Percentiles rank a stretch among this genome's conserved stretches.
Evolutionary conservation across 1,284 basidiomycete genomes (phyloP).

Genomic region (Cutaneotrichosporon daszewskae): DNA sequence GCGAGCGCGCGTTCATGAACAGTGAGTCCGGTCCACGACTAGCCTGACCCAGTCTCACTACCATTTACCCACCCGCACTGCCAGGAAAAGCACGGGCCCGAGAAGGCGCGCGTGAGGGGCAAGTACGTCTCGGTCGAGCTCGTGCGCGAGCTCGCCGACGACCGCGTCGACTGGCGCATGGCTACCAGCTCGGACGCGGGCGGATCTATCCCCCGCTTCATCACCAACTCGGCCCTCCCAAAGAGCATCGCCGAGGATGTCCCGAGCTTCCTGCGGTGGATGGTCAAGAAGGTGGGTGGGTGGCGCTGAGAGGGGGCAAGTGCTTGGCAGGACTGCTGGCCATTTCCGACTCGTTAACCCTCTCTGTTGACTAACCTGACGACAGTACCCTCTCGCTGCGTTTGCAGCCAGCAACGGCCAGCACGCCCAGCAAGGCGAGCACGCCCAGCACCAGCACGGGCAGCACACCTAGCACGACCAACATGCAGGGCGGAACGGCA

Average conservation of each 20-base stretch:
- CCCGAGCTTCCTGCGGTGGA: constrained; percentile 42
- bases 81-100: constrained; percentile 34
- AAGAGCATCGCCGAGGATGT: constrained; percentile 43
- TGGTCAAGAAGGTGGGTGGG: constrained; percentile 15
- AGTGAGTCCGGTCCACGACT: constrained; percentile 17
- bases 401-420: neutral
- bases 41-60: constrained; percentile 31
- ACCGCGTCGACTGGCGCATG: constrained; percentile 45
- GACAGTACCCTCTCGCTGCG: neutral
- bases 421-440: too few relatives aligned
- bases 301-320: too few relatives aligned
- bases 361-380: too few relatives aligned
- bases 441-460: too few relatives aligned
- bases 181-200: constrained; percentile 44
- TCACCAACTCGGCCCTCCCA: constrained; percentile 41
- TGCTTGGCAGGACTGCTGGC: too few relatives aligned
- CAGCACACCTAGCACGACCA: too few relatives aligned
- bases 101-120: constrained; percentile 40
- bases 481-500: too few relatives aligned
- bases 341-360: too few relatives aligned
- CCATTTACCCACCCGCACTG: constrained; percentile 41
- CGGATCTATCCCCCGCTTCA: constrained; percentile 43
- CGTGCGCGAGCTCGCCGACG: constrained; percentile 32
- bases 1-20: constrained; percentile 41
- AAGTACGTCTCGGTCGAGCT: constrained; percentile 43